Percentiles rank a stretch among this genome's conserved stretches.
phyloP scores from a whole-genome alignment of 2,329 filamentous ascomycete genomes.

The Herpotrichia juniperi region DNA sequence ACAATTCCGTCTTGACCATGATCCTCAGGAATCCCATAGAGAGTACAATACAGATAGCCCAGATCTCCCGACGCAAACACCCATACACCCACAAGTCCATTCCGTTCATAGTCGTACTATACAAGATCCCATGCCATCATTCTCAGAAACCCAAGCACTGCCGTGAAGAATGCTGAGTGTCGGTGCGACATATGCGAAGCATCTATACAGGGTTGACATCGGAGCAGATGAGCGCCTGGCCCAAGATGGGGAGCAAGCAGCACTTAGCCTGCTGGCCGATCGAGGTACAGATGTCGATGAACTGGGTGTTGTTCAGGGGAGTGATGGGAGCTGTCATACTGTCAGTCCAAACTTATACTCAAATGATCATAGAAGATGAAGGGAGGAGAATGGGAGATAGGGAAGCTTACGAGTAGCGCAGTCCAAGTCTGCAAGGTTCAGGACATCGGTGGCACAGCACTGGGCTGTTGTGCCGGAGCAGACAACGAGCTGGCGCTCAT shows the following conservation, averaged over 20 bases:
- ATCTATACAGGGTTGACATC: slow-evolving; percentile 32
- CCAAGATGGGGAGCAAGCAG: slow-evolving; percentile 60
- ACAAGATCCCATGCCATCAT: neutral
- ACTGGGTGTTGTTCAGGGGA: slow-evolving; percentile 50
- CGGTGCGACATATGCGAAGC: too few species aligned
- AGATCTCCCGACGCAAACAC: too few species aligned
- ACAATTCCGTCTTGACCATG: too few species aligned
- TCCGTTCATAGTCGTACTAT: slow-evolving; percentile 1
- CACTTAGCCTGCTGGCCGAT: slow-evolving; percentile 63
- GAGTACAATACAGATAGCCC: too few species aligned
- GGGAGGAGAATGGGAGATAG: slow-evolving; percentile 15
- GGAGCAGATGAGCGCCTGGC: slow-evolving; percentile 47
- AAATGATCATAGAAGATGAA: too few species aligned
- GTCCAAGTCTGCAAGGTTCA: slow-evolving; percentile 63
- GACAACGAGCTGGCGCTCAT: slow-evolving; percentile 33
- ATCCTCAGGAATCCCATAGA: too few species aligned
- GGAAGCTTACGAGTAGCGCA: slow-evolving; percentile 59
- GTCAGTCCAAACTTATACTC: too few species aligned
- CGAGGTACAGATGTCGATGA: slow-evolving; percentile 55
- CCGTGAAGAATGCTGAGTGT: too few species aligned
- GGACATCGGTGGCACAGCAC: slow-evolving; percentile 68
- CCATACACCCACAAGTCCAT: neutral
- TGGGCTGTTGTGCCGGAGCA: slow-evolving; percentile 49
- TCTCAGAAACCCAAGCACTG: neutral
- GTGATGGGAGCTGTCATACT: slow-evolving; percentile 32